Conservation (phyloP, 2,329 filamentous ascomycete genomes). For the Curvularia sp. region DNA sequence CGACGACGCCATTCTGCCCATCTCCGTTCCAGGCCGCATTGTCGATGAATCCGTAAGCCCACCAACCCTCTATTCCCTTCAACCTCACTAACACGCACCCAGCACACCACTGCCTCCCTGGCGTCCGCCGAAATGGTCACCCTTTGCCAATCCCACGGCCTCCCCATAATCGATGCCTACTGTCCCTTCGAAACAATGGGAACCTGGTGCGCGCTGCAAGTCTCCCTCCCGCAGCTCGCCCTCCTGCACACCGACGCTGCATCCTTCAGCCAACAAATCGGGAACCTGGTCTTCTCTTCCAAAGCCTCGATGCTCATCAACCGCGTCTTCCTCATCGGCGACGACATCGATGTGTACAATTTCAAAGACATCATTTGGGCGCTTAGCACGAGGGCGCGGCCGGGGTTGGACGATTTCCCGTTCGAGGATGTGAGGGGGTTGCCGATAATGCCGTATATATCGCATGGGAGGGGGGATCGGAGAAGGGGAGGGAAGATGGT, state of each 20-base stretch:
- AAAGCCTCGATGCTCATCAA: constrained; percentile 1
- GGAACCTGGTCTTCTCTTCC: neutral
- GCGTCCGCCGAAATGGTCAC: constrained; percentile 1
- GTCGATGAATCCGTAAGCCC: constrained; percentile 2
- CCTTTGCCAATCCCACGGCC: neutral
- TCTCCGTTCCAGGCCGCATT: neutral
- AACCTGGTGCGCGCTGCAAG: constrained; percentile 2
- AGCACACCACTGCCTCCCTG: neutral
- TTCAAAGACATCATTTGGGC: constrained; percentile 5
- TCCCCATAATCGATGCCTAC: neutral
- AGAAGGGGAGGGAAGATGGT: constrained; percentile 1
- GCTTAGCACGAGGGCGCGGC: neutral
- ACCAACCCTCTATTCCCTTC: neutral
- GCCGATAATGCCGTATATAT: constrained; percentile 2
- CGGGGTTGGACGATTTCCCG: neutral
- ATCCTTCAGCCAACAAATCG: neutral
- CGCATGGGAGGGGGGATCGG: neutral
- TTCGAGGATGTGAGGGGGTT: neutral
- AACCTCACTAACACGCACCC: neutral
- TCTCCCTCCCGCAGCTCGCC: neutral
- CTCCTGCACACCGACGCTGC: neutral
- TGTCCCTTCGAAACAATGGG: constrained; percentile 1
- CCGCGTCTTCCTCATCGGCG: constrained; percentile 2
- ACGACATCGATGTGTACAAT: constrained; percentile 1
- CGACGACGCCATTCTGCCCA: neutral